phyloP scores from a whole-genome alignment of 352 stramenopile genomes.

The Poterioochromonas sp. region DNA sequence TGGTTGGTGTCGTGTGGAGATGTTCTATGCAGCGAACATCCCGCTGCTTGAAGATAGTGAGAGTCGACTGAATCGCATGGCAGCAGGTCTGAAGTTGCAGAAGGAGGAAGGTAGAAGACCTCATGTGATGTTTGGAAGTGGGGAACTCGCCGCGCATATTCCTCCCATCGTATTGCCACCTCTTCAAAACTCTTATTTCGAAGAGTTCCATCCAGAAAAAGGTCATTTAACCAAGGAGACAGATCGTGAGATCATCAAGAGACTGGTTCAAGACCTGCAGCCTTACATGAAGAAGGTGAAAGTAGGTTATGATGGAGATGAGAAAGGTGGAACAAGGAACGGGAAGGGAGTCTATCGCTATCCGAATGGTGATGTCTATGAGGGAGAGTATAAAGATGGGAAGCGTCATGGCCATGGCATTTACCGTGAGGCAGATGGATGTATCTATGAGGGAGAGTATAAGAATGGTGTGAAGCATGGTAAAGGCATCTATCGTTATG shows the following conservation, averaged over 20 bases:
- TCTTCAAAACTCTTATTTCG: background rate
- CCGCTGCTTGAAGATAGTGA: background rate
- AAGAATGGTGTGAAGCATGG: constrained; percentile 1
- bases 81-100: background rate
- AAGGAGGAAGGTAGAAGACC: background rate
- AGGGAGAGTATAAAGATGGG: constrained; percentile 30
- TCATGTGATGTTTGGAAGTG: background rate
- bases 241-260: background rate
- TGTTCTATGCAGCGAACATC: constrained; percentile 7
- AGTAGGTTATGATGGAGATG: constrained; percentile 57
- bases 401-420: constrained; percentile 35
- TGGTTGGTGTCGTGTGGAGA: constrained; percentile 9
- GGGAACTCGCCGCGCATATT: background rate
- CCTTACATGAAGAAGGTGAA: too few relatives aligned
- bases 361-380: constrained; percentile 18
- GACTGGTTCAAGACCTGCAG: too few relatives aligned
- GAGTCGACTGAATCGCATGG: background rate
- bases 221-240: background rate
- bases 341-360: too few relatives aligned
- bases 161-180: background rate
- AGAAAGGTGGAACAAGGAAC: constrained; percentile 68
- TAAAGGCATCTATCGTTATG: background rate
- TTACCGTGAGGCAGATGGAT: background rate
- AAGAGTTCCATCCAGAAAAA: background rate
- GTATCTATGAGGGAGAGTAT: constrained; percentile 37